Percentiles rank a stretch among this genome's conserved stretches.
These are phyloP conservation scores for Picochlorum costavermella DNA, from an alignment of 139 green algal species.

Conservation along the genomic window DNA sequence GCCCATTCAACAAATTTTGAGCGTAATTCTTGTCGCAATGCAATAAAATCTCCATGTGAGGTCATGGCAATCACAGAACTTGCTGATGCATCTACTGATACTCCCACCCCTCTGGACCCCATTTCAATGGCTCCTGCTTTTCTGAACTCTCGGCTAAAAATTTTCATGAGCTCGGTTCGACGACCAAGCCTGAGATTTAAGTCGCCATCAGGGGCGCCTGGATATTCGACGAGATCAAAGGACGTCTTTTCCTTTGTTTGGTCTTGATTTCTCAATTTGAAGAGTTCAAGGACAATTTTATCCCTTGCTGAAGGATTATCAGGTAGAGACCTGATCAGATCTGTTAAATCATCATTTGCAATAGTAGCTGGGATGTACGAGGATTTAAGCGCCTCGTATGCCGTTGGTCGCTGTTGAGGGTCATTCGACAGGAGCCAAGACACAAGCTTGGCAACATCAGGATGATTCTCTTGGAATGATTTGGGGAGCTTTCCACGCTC, in stretches of 20 bases:
- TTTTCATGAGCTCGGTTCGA: slow-evolving; percentile 33
- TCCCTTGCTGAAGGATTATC: slow-evolving; percentile 56
- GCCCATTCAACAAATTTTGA: slow-evolving; percentile 60
- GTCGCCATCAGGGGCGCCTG: too few species aligned
- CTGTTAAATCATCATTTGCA: slow-evolving; percentile 76
- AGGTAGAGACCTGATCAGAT: slow-evolving; percentile 71
- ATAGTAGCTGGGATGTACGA: slow-evolving; percentile 71
- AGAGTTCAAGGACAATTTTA: not conserved
- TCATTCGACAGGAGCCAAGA: slow-evolving; percentile 64
- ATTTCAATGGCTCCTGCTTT: slow-evolving; percentile 47
- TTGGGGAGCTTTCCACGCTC: slow-evolving; percentile 49
- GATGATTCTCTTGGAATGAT: slow-evolving; percentile 50
- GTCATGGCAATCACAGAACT: slow-evolving; percentile 2
- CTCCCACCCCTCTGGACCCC: not conserved
- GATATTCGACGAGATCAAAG: too few species aligned
- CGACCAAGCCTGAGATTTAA: too few species aligned
- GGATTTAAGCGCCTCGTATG: slow-evolving; percentile 58
- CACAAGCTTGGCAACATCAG: slow-evolving; percentile 36
- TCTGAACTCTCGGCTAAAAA: slow-evolving; percentile 32
- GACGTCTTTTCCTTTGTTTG: too few species aligned
- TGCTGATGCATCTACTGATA: not conserved
- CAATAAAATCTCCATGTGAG: slow-evolving; percentile 20
- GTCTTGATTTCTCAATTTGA: too few species aligned
- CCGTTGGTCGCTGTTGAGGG: slow-evolving; percentile 65
- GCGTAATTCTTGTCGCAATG: slow-evolving; percentile 54